phyloP scores from a whole-genome alignment of 345 rosid genomes.

The Salix caprea region DNA sequence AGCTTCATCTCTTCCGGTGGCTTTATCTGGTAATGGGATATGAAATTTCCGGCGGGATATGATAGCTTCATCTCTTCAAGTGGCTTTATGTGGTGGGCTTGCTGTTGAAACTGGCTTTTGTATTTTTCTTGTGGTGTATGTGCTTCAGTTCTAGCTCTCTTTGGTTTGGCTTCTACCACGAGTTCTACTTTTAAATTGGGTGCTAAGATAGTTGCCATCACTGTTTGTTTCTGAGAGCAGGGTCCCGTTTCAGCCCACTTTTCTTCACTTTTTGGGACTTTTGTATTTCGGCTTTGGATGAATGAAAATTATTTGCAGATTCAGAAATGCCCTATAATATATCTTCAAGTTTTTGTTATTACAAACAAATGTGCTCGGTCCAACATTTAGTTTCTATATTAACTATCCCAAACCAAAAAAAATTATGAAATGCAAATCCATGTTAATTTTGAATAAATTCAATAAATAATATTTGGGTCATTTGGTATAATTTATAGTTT shows the following conservation, averaged over 20 bases:
- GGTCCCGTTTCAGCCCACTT: neutral
- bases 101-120: slow-evolving; percentile 4
- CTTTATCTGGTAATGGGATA: neutral
- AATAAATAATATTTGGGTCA: too few species aligned
- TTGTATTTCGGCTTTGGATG: neutral
- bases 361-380: neutral
- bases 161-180: slow-evolving; percentile 10
- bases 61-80: slow-evolving; percentile 11
- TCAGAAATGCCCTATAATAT: neutral
- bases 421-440: neutral
- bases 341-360: neutral
- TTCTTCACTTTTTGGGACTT: neutral
- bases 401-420: neutral
- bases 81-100: neutral
- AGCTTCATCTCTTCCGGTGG: slow-evolving; percentile 13
- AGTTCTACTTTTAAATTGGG: neutral
- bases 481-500: too few species aligned
- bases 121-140: neutral
- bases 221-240: neutral
- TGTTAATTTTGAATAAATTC: neutral
- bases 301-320: neutral
- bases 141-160: slow-evolving; percentile 6
- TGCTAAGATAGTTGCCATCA: neutral
- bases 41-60: neutral
- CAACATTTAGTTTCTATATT: neutral